A percentile compares a stretch with the other conserved stretches of the same genome.
Conservation (phyloP, 2,329 filamentous ascomycete species). For the Bipolaris sorokiniana region DNA sequence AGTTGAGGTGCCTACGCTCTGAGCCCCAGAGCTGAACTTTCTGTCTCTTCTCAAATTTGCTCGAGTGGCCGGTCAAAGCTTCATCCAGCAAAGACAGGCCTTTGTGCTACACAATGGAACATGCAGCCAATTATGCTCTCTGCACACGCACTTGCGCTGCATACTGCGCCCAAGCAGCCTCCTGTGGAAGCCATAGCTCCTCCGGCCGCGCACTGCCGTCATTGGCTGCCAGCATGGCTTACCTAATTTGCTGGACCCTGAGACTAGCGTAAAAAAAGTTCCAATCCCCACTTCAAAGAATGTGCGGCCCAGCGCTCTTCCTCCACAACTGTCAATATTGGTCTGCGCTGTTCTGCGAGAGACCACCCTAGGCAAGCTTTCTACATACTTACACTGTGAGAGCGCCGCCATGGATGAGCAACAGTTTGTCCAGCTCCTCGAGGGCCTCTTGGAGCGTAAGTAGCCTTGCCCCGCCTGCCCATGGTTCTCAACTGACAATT, state of each 20-base stretch:
- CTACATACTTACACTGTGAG: constrained; percentile 28
- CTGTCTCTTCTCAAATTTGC: neutral
- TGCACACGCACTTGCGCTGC: neutral
- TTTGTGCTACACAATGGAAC: neutral
- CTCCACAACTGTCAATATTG: constrained; percentile 24
- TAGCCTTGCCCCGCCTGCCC: constrained; percentile 33
- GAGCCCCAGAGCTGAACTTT: neutral
- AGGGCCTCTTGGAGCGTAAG: constrained; percentile 86
- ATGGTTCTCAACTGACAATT: constrained; percentile 43
- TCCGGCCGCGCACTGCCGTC: constrained; percentile 3
- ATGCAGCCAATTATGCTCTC: no score
- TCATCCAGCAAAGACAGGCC: neutral
- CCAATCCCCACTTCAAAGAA: constrained; percentile 28
- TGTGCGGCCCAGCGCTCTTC: constrained; percentile 21
- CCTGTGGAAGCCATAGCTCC: constrained; percentile 1
- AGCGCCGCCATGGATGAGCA: constrained; percentile 72
- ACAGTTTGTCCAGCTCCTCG: constrained; percentile 83
- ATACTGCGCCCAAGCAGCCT: neutral
- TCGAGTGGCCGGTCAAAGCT: neutral
- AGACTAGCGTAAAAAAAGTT: constrained; percentile 16
- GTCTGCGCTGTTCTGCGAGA: constrained; percentile 30
- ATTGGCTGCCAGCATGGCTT: constrained; percentile 16
- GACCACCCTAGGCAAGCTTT: constrained; percentile 31
- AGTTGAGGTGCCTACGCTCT: neutral
- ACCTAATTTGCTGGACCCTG: constrained; percentile 22